Base-by-base conservation (phyloP, 225 moss, liverwort and hornwort species). In the Ulota crispa region DNA sequence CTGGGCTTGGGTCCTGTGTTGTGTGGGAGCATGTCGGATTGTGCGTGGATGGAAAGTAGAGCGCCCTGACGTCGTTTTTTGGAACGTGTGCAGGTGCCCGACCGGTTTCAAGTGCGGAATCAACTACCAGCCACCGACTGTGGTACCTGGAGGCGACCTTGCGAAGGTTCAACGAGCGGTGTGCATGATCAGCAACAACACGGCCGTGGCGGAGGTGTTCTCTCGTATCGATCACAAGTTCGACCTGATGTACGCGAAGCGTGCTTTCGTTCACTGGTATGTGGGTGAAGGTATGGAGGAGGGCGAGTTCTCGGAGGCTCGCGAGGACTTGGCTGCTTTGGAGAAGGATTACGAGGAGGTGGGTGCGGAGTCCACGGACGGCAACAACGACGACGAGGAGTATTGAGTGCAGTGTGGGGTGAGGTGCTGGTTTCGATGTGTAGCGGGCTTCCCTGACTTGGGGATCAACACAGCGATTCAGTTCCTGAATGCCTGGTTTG, bases 291-390 rank as follows among this genome's bases (percentile, higher is more conserved):
- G 87, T 9, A 89, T 89, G 89, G 89, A 89, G 75, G 87, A 89
- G 80, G 87, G 87, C 34, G 87, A 87, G 82, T 89, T 89, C 18
- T 89, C 87, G 0, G 89, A 89, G 80, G 90, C 90, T 14, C 87
- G 90, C 13, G 90, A 90, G 81, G 90, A 90, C 50, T 73, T 90
- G 86, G 90, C 90, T 18, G 90, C 90, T 9, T 36, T 90, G 81
- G 90, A 90, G 87, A 90, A 90, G 81, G 90, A 88, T 73, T 90
- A 90, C 66, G 90, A 90, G 68, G 90, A 90, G 53, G 90, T 90
- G 7, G 87, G 90, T 69, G 87, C 90, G 13, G 90, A 90, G 68
- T 90, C 90, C 9, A 81, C 87, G 7, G 90, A 90, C 73, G 90
- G 81, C 1, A 73, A 36, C 64, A 81, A 83, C 57, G 89, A 86